These are phyloP conservation scores for Amphibolis antarctica DNA, from an alignment of 106 monocot genomes.

Conservation along the genomic window DNA sequence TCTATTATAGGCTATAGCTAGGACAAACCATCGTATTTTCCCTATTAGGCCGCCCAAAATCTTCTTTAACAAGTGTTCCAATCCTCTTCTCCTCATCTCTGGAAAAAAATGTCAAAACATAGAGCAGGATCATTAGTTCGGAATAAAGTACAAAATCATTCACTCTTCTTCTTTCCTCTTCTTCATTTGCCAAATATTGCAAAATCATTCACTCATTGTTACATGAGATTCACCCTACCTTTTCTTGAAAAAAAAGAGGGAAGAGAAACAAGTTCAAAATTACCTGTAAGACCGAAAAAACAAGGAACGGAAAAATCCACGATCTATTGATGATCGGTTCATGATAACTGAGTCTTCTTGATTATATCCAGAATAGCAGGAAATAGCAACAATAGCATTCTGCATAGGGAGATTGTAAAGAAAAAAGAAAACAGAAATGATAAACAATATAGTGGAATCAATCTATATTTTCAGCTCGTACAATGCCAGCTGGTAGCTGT, in stretches of 20 bases:
- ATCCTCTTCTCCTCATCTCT: constrained; percentile 99
- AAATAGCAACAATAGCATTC: constrained; percentile 99
- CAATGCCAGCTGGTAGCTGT: constrained; percentile 97
- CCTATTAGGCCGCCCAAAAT: constrained; percentile 92
- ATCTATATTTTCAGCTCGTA: constrained; percentile 21
- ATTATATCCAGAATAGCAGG: constrained; percentile 99
- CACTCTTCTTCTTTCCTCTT: too few relatives aligned
- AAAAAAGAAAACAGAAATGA: neutral
- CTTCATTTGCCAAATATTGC: too few relatives aligned
- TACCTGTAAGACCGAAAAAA: constrained; percentile 99
- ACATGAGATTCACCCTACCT: too few relatives aligned
- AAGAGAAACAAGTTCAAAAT: neutral
- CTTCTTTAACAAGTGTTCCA: constrained; percentile 98
- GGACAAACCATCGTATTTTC: constrained; percentile 87
- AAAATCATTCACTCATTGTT: too few relatives aligned
- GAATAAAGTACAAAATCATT: neutral
- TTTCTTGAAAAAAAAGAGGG: neutral
- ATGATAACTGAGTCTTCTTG: constrained; percentile 99
- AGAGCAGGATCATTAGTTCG: neutral
- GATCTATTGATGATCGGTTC: constrained; percentile 99
- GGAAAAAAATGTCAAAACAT: neutral
- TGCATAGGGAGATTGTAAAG: constrained; percentile 11
- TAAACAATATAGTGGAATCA: neutral
- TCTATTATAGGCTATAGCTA: neutral
- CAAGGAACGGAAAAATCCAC: constrained; percentile 90